Conservation (phyloP, 1,284 basidiomycete genomes). For the Ustilago cynodontis region DNA sequence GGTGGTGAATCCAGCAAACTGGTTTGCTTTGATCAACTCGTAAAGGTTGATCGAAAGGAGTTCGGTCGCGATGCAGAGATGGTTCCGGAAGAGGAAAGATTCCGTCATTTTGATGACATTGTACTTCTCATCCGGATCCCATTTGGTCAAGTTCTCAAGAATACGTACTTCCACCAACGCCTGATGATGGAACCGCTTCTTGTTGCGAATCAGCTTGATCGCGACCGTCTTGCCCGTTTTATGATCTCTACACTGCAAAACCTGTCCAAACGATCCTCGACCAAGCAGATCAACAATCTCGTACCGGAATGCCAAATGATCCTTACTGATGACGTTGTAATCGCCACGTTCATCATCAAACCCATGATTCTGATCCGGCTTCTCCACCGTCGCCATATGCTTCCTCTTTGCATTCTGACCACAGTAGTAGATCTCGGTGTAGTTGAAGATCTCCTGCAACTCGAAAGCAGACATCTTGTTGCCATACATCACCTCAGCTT, state of each 20-base stretch:
- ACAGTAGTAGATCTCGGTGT: constrained; percentile 84
- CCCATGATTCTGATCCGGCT: constrained; percentile 87
- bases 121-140: constrained; percentile 97
- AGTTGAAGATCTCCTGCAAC: constrained; percentile 90
- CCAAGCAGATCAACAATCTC: constrained; percentile 92
- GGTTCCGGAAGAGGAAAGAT: constrained; percentile 96
- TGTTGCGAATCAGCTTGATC: constrained; percentile 99
- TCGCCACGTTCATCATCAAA: constrained; percentile 99
- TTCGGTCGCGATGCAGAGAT: constrained; percentile 98
- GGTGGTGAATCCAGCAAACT: constrained; percentile 96
- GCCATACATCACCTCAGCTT: constrained; percentile 71
- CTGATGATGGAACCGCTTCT: constrained; percentile 98
- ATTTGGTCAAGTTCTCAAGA: constrained; percentile 93
- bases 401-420: constrained; percentile 73
- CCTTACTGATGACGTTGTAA: constrained; percentile 88
- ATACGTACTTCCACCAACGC: constrained; percentile 99
- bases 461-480: constrained; percentile 76
- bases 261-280: constrained; percentile 98
- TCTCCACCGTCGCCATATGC: constrained; percentile 73
- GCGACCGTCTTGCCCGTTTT: constrained; percentile 96
- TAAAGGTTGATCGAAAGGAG: constrained; percentile 98
- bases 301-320: constrained; percentile 96
- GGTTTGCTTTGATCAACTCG: constrained; percentile 98
- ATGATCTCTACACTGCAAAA: constrained; percentile 94
- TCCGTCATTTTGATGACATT: constrained; percentile 99